Base-by-base conservation (phyloP, 768 basidiomycete genomes). In the Agaricus blazei region DNA sequence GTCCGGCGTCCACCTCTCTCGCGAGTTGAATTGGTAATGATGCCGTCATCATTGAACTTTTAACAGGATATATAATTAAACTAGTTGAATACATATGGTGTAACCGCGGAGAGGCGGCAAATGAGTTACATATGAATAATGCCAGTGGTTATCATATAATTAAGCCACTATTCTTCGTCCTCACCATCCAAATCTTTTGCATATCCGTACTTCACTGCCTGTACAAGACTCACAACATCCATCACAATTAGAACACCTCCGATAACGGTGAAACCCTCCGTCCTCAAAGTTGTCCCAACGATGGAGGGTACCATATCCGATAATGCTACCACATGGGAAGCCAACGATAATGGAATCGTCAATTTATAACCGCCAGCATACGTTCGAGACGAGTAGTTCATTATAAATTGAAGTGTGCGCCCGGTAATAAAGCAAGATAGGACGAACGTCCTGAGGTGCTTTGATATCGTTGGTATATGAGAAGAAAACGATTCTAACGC, bases 321-420 rank as follows among this genome's bases (percentile, higher is more conserved):
- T 3, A 47, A 27, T 14, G 12, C 28, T 23, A 52, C 3, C 38
- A 46, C 24, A 4, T 11, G 15, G 38, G 38, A 37, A 36, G 52
- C 12, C 19, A 58, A 27, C 11, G 34, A n/a, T 11, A 31, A 54
- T 14, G 34, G 46, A 36, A 38, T 52, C 15, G 26, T 31, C 2
- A 56, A 3, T 38, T 60, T 60, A 36, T 63, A 66, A 4, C 56
- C 59, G 12, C 69, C 69, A 2, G 67, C 67, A 41, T 62, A 68
- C 8, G 60, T 56, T 24, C 51, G 51, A 2, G 60, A 56, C 26
- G 59, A 58, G 55, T 51, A 56, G 50, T 65, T 70, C 55, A 70
- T 48, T 43, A 60, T 42, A 15, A 67, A 45, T 52, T 68, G 67
- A 36, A 62, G 62, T 5, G 63, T 44, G 11, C 28, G 23, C 2